Evolutionary conservation across 208 protist species (phyloP), one percentile per base, ranked within the genome.

Genomic region (Kentomonas sorsogonicus): DNA sequence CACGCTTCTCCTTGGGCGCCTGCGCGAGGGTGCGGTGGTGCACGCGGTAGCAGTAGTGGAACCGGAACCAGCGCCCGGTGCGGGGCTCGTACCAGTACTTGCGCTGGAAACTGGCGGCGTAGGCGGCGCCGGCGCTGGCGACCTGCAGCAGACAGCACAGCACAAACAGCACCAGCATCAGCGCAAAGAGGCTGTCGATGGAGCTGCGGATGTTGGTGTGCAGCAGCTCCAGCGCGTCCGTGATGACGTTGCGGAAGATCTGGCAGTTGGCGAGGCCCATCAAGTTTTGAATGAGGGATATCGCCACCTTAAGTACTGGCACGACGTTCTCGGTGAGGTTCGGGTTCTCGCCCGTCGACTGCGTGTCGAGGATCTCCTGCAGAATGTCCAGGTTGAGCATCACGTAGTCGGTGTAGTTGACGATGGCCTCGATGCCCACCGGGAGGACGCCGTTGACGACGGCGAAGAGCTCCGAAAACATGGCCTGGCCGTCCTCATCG

Each of bases 11-110:
- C 51, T 38, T 46, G 27, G 15, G 2, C 2, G 20, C 27, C 10
- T 25, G 38, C 46, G 68, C 43, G 27, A 72, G 55, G 1, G 57
- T 50, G 36, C 13, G 7, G 9, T 53, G 44, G 52, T 77, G 70
- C 4, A 66, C 55, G 38, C 65, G 60, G 64, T 68, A 71, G 33
- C 46, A 63, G 60, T 72, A 77, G 51, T 64, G 70, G 33, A 77
- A 66, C 34, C 70, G 70, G 44, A 77, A 77, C 63, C 64, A 77
- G 50, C 70, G 70, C 36, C 64, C 64, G 3, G 60, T 72, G 29
- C 63, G 70, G 23, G 63, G 57, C 34, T 63, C 57, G 56, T 62
- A 72, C 70, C 70, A 77, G 22, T 22, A 33, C 39, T 66, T 54
- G 15, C 60, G 70, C 3, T 63, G 70, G 60, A 72, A 44, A 11